Base-by-base conservation (phyloP, 2,329 filamentous ascomycete species). In the Diaporthe humulicola region DNA sequence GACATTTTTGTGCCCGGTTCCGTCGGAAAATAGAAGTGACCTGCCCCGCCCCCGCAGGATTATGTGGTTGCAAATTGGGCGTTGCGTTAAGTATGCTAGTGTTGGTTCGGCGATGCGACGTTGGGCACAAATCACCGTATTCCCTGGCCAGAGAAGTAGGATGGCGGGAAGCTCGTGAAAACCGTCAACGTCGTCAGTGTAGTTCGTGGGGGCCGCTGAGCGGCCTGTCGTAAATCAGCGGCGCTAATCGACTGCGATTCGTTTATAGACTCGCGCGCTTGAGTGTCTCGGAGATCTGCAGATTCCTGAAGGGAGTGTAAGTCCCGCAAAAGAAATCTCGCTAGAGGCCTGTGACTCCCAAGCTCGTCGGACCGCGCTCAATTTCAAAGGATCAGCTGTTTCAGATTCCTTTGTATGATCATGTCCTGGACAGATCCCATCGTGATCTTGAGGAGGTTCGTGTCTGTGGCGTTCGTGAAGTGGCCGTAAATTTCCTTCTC, bases 341-440 rank as follows among this genome's bases (percentile, higher is more conserved):
- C 61, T 40, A 70, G 54, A 56, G 67, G 61, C 69, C 19, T 45
- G 61, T 42, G 54, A 64, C 54, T 58, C 48, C 56, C 72, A 71
- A 74, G 70, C 73, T 76, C 54, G 40, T 73, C 73, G 72, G 69
- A 70, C 74, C 73, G 74, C 69, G 52, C 74, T 74, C 74, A 74
- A 76, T 72, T 61, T 89, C 85, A 94, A 84, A 94, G 86, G 81
- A 96, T 94, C 80, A 95, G 87, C 84, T 93, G 93, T 85, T 95
- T 94, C 73, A 96, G 88, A 82, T 95, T 95, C 82, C 93, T 93
- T 84, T 95, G 93, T 80, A 95, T 95, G 80, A 95, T 94, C 92
- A 95, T 96, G 83, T 96, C 94, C 84, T 96, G 94, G 73, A 96
- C 94, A 15, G 93, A 95, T 77, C 90, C 89, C 94, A 96, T 96